A percentile compares a stretch with the other conserved stretches of the same genome.
These are phyloP conservation scores for Schizophyllum amplum DNA, from an alignment of 1,284 basidiomycete species.

Conservation along the genomic window DNA sequence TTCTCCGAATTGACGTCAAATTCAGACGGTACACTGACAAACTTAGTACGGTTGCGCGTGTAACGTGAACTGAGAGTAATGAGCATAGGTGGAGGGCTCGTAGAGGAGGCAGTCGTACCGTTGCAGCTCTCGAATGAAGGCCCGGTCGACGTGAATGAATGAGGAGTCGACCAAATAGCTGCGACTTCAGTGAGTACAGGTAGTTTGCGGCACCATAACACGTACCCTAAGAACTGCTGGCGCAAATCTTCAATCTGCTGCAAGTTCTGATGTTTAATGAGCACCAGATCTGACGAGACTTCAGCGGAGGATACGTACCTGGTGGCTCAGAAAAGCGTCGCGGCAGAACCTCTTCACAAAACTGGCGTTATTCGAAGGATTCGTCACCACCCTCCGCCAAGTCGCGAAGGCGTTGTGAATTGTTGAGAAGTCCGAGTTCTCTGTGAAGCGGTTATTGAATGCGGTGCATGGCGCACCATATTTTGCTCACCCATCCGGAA, in stretches of 20 bases:
- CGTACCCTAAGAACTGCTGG: slow-evolving; percentile 89
- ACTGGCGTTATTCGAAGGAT: slow-evolving; percentile 53
- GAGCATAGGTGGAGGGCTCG: slow-evolving; percentile 1
- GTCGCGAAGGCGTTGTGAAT: slow-evolving; percentile 86
- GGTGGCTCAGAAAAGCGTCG: slow-evolving; percentile 80
- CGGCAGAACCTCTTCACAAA: slow-evolving; percentile 75
- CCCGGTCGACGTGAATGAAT: slow-evolving; percentile 69
- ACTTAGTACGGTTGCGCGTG: slow-evolving; percentile 64
- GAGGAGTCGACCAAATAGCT: slow-evolving; percentile 84
- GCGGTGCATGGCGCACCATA: too few species aligned
- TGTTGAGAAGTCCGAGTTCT: slow-evolving; percentile 95
- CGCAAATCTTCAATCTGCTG: slow-evolving; percentile 96
- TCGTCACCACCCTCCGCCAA: slow-evolving; percentile 79
- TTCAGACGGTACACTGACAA: slow-evolving; percentile 69
- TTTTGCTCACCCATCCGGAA: too few species aligned
- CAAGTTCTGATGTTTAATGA: slow-evolving; percentile 55
- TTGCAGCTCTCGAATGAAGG: slow-evolving; percentile 65
- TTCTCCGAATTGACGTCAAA: slow-evolving; percentile 67
- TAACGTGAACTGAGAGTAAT: slow-evolving; percentile 55
- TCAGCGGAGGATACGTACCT: slow-evolving; percentile 34
- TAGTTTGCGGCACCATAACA: too few species aligned
- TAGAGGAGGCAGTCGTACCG: slow-evolving; percentile 34
- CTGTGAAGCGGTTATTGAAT: too few species aligned
- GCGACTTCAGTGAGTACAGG: too few species aligned
- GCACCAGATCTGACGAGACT: not conserved